A percentile compares a stretch with the other conserved stretches of the same genome.
These are phyloP conservation scores for Parathielavia appendiculata DNA, from an alignment of 495 filamentous ascomycete species.

Conservation along the genomic window DNA sequence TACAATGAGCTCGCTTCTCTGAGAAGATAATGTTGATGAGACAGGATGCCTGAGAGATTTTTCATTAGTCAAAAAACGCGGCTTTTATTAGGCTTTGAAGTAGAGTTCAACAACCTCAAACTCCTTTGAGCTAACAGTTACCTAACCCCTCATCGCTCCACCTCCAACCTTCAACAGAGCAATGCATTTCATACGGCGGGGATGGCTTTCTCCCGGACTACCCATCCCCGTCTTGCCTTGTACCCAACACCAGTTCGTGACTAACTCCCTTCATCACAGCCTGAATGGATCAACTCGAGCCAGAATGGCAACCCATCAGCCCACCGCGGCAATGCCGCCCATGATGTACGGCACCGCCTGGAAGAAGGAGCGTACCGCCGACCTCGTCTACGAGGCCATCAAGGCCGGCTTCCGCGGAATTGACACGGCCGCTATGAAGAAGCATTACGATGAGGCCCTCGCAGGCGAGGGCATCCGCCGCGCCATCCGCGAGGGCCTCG, in stretches of 20 bases:
- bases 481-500: conserved; percentile 52
- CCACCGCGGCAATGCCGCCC: conserved; percentile 42
- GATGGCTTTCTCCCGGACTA: neutral
- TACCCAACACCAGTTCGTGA: neutral
- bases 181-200: neutral
- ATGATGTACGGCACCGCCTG: conserved; percentile 84
- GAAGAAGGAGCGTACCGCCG: conserved; percentile 67
- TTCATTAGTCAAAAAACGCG: no score
- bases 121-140: neutral
- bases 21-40: no score
- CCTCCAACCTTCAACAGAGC: neutral
- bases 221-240: neutral
- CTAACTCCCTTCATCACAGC: neutral
- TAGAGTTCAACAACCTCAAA: neutral
- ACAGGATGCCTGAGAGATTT: no score
- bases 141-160: conserved; percentile 6
- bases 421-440: conserved; percentile 75
- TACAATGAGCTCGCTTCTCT: no score
- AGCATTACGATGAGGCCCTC: conserved; percentile 71
- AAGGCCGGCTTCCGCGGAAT: conserved; percentile 66
- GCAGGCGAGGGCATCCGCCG: conserved; percentile 59
- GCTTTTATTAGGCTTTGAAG: neutral
- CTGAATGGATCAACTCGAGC: neutral
- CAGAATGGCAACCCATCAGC: conserved; percentile 5
- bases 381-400: conserved; percentile 64